phyloP scores from a whole-genome alignment of 2,329 filamentous ascomycete genomes.

The Macrophomina pseudophaseolina region DNA sequence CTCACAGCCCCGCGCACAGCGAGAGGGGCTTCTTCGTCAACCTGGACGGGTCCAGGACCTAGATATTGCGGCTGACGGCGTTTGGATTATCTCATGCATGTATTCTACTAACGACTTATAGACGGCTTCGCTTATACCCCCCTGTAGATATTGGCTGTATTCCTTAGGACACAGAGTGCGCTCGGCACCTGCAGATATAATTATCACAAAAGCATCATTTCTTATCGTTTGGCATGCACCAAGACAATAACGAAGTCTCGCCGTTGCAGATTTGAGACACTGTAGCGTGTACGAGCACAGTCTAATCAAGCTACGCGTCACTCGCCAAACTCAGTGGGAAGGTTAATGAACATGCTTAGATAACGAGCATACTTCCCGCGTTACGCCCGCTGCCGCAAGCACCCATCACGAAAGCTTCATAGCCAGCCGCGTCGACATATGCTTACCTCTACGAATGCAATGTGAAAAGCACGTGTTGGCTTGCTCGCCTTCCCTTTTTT shows the following conservation, averaged over 20 bases:
- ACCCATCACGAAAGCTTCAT: background rate
- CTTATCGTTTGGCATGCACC: background rate
- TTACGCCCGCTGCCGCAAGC: background rate
- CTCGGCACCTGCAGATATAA: background rate
- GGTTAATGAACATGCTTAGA: background rate
- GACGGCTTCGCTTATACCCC: constrained; percentile 20
- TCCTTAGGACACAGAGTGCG: background rate
- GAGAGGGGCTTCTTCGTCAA: constrained; percentile 4
- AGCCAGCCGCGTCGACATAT: background rate
- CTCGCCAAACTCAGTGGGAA: background rate
- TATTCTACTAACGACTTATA: constrained; percentile 1
- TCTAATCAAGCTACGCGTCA: background rate
- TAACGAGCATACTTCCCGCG: background rate
- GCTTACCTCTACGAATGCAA: background rate
- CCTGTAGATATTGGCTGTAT: background rate
- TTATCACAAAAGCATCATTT: background rate
- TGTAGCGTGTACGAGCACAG: background rate
- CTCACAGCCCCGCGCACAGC: constrained; percentile 5
- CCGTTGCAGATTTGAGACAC: background rate
- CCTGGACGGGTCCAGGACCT: background rate
- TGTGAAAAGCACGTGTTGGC: background rate
- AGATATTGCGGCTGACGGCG: background rate
- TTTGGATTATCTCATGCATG: background rate
- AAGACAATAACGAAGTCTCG: background rate
- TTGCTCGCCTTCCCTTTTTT: background rate